phyloP scores from a whole-genome alignment of 176 grass and related monocot species.

The Ampelocalamus luodianensis region DNA sequence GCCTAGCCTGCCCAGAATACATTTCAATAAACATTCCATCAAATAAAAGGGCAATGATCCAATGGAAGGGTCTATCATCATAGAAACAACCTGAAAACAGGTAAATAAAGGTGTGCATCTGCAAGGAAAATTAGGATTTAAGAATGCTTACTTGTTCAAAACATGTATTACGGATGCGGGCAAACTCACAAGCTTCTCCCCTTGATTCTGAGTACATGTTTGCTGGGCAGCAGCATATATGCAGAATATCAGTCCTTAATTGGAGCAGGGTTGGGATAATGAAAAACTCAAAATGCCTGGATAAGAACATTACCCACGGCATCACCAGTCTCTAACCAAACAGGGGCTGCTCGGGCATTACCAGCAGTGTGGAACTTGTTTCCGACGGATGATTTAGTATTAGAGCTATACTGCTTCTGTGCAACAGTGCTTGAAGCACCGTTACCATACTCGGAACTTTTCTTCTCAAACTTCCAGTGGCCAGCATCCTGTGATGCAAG shows the following conservation, averaged over 20 bases:
- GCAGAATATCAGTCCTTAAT: not conserved
- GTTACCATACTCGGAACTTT: slow-evolving; percentile 37
- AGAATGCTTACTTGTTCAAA: slow-evolving; percentile 63
- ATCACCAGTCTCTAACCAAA: slow-evolving; percentile 66
- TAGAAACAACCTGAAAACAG: not conserved
- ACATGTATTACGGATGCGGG: slow-evolving; percentile 60
- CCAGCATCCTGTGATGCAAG: slow-evolving; percentile 41
- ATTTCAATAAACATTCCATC: not conserved
- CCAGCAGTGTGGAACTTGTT: slow-evolving; percentile 48
- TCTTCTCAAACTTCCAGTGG: slow-evolving; percentile 50
- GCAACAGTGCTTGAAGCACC: slow-evolving; percentile 46
- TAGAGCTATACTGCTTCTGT: slow-evolving; percentile 42
- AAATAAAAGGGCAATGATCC: not conserved
- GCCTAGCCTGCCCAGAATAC: slow-evolving; percentile 42
- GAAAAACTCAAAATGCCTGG: not conserved
- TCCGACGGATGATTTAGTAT: slow-evolving; percentile 40
- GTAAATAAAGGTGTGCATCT: not conserved
- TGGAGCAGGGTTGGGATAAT: not conserved
- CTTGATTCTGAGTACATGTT: slow-evolving; percentile 57
- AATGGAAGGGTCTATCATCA: not conserved
- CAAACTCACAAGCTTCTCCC: slow-evolving; percentile 64
- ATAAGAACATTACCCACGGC: slow-evolving; percentile 58
- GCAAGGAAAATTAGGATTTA: not conserved
- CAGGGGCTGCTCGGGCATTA: slow-evolving; percentile 28
- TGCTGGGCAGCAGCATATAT: slow-evolving; percentile 35